Evolutionary conservation across 371 early-diverging fungal species (phyloP), one percentile per base, ranked within the genome.

Genomic region (Mucor piriformis): DNA sequence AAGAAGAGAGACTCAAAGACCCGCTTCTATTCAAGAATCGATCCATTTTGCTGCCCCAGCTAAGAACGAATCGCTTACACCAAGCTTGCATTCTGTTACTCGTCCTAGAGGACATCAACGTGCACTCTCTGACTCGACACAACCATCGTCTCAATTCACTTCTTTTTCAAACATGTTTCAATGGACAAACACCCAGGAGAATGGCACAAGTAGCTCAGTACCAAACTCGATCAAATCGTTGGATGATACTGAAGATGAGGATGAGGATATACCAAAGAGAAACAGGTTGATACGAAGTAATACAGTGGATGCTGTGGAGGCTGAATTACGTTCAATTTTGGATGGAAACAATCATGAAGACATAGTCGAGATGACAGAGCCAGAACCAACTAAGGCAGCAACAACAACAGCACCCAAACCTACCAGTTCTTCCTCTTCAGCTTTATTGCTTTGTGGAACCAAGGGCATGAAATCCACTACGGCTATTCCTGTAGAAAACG

Each of bases 231-330:
- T 71, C 15, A 58, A 69, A 47, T 70, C 71, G 8, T 18, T 55
- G n/a, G 61, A 54, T 5, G 33, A 37, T 15, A 51, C 59, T 0
- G 69, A 70, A 1, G 71, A 69, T 0, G 76, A 71, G 3, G 63
- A 67, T 3, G 44, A 44, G 2, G 59, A 67, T 42, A 68, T 47
- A 16, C 50, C 44, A 7, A 59, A 49, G 33, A 48, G 64, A 6
- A 70, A 63, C 15, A 51, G 48, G 21, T 50, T 70, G 2, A 61
- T 72, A 20, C 58, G 75, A 50, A 67, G 72, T 35, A 71, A 76
- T 24, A 86, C 84, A 6, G 77, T 88, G 15, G 82, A 83, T 33
- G 85, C 86, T 3, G 82, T 88, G 0, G 83, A 86, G 48, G 88
- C 86, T 8, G 86, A 80, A 21, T 57, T 88, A 13, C 72, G 81